Conservation (phyloP, 768 basidiomycete species). For the Chiua virens region DNA sequence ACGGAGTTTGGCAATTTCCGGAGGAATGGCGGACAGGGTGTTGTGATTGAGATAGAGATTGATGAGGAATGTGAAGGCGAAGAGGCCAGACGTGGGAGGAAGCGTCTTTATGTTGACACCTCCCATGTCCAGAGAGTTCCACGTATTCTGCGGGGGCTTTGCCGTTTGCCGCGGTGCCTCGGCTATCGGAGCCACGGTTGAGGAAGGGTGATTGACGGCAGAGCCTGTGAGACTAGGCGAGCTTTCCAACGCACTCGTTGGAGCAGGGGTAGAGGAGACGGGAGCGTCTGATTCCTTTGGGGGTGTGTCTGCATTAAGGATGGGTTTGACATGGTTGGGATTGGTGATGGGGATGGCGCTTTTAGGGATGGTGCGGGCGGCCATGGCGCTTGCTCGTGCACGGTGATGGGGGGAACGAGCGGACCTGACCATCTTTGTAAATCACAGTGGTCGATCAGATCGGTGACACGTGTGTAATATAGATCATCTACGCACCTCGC, state of each 20-base stretch:
- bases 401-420: constrained; percentile 91
- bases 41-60: constrained; percentile 98
- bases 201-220: constrained; percentile 63
- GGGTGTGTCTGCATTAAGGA: constrained; percentile 24
- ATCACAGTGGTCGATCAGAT: constrained; percentile 22
- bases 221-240: constrained; percentile 36
- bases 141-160: constrained; percentile 72
- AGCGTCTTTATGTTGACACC: constrained; percentile 92
- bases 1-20: constrained; percentile 78
- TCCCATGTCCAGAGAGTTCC: constrained; percentile 95
- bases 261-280: constrained; percentile 30
- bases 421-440: constrained; percentile 71
- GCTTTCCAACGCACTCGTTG: constrained; percentile 31
- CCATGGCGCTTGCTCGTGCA: constrained; percentile 93
- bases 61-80: constrained; percentile 89
- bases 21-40: constrained; percentile 70
- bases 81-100: constrained; percentile 71
- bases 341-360: constrained; percentile 91
- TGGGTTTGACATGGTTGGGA: constrained; percentile 68
- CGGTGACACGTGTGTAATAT: constrained; percentile 14
- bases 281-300: constrained; percentile 32
- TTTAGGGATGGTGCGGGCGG: constrained; percentile 82
- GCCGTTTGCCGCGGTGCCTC: constrained; percentile 66
- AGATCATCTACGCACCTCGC: constrained; percentile 66
- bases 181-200: constrained; percentile 71